Evolutionary conservation across 2,329 filamentous ascomycete species (phyloP).

Genomic region (Penicillium sp.): DNA sequence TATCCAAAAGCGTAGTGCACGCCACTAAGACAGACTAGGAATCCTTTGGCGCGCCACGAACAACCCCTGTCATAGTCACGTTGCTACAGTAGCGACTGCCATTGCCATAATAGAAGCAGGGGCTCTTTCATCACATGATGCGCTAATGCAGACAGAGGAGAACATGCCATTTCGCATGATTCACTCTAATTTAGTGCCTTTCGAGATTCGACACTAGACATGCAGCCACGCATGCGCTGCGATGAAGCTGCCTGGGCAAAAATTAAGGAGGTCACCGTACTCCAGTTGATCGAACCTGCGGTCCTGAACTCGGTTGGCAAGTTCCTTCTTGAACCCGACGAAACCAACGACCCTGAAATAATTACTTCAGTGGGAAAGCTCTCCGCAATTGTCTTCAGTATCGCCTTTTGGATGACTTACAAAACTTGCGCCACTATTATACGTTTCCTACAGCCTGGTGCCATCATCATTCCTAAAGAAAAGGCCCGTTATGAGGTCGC

Average conservation of each 20-base stretch:
- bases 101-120: not conserved
- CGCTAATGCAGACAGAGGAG: not conserved
- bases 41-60: not conserved
- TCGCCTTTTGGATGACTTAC: not conserved
- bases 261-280: not conserved
- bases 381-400: not conserved
- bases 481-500: no score
- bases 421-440: no score
- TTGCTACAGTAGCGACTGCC: not conserved
- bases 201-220: not conserved
- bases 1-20: not conserved
- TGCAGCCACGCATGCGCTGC: not conserved
- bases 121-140: not conserved
- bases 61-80: not conserved
- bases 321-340: not conserved
- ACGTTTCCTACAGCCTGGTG: no score
- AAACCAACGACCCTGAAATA: not conserved
- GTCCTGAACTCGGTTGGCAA: not conserved
- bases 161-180: not conserved
- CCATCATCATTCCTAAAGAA: no score
- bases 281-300: not conserved
- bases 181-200: not conserved
- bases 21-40: not conserved
- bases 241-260: not conserved
- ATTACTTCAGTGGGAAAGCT: rapidly evolving